Evolutionary conservation across 495 filamentous ascomycete species (phyloP).

Genomic region (Trichoderma asperelloides): DNA sequence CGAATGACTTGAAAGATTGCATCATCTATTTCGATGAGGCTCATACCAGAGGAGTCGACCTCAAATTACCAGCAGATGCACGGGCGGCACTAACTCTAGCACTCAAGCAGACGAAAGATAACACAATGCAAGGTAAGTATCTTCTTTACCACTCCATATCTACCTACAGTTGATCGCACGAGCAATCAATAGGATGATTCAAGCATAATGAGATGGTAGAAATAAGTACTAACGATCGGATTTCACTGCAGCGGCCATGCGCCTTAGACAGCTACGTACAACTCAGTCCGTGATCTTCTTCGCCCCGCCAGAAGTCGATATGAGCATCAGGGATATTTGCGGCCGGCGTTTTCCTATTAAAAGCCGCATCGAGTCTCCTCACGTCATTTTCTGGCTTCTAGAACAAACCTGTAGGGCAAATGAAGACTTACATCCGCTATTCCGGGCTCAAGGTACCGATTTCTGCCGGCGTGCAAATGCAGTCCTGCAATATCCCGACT

Average conservation of each 20-base stretch:
- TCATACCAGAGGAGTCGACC: constrained; percentile 67
- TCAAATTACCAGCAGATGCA: constrained; percentile 52
- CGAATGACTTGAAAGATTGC: constrained; percentile 49
- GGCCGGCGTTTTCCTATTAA: constrained; percentile 34
- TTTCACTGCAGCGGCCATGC: constrained; percentile 48
- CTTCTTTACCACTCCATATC: constrained; percentile 9
- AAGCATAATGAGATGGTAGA: constrained; percentile 11
- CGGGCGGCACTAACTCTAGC: constrained; percentile 64
- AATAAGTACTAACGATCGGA: constrained; percentile 3
- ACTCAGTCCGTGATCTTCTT: constrained; percentile 55
- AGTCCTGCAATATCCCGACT: constrained; percentile 16
- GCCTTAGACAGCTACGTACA: constrained; percentile 53
- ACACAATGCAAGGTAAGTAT: constrained; percentile 59
- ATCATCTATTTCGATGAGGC: constrained; percentile 67
- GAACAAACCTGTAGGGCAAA: constrained; percentile 28
- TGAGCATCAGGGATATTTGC: constrained; percentile 33
- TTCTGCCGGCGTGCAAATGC: constrained; percentile 31
- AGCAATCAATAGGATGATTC: constrained; percentile 12
- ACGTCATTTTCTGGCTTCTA: constrained; percentile 34
- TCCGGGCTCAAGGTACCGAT: constrained; percentile 53
- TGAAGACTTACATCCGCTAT: constrained; percentile 40
- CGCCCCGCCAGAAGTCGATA: constrained; percentile 46
- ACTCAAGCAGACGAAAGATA: constrained; percentile 59
- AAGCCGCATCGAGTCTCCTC: constrained; percentile 19
- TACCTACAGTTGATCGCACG: constrained; percentile 44